Base-by-base conservation (phyloP, 106 monocot genomes). In the Dioscorea dumetorum region DNA sequence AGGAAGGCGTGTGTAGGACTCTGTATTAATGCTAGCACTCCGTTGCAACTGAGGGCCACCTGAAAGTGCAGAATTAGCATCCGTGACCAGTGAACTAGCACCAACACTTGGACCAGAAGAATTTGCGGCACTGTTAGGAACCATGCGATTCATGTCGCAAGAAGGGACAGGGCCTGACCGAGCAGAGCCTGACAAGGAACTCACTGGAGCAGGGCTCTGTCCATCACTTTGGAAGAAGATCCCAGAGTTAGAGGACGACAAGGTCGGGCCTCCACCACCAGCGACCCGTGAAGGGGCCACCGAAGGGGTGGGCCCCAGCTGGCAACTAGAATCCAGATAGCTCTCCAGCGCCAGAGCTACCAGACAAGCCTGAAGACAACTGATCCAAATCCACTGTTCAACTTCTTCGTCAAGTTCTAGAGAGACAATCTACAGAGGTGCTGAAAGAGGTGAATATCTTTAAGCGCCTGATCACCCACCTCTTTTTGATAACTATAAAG, bases 41-140 rank as follows among this genome's bases (percentile, higher is more conserved):
- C 84, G 80, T 70, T 95, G 94, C 71, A 95, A 49, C 49, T 83
- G 86, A 4, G 87, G 82, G 13, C 90, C 82, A 8, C 84, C 81
- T 10, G 91, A 86, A 32, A 88, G 74, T 20, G 77, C 62, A 12
- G 97, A 92, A 67, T 99, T 99, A 23, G 78, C 89, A 73, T 99
- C 97, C 0, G 92, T 99, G 22, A 92, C 84, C 21, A 99, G 68
- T 8, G 97, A 97, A 73, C 97, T 97, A 22, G 81, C 87, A 4
- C 97, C 97, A 48, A 92, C 63, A 70, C 91, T 91, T 1, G 92
- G 92, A 9, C 81, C 89, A 61, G 91, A 82, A 10, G 90, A 97
- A 71, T 97, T 84, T 24, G 80, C 81, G 2, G 86, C 65, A 68
- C 82, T 77, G 66, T 84, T 89, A 35, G 71, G 84, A 15, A 67